Evolutionary conservation across 139 green algal genomes (phyloP).

Genomic region (Closterium sp.): DNA sequence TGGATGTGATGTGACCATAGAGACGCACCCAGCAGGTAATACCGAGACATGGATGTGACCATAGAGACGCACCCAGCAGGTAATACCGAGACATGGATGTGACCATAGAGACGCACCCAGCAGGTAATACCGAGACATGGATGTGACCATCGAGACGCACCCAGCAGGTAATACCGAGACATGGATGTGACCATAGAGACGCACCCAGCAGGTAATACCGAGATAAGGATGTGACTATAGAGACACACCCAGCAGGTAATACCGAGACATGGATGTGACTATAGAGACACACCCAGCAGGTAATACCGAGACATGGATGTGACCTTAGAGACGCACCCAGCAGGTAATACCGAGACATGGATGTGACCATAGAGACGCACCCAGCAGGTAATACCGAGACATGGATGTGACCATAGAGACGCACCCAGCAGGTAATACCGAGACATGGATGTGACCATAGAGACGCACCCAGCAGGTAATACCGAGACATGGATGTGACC

Average conservation of each 20-base stretch:
- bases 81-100: constrained; percentile 14
- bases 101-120: constrained; percentile 36
- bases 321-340: constrained; percentile 36
- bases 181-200: constrained; percentile 39
- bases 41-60: constrained; percentile 16
- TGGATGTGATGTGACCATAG: background rate
- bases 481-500: constrained; percentile 16
- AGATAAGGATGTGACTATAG: no score
- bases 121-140: constrained; percentile 22
- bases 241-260: no score
- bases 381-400: constrained; percentile 21
- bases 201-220: constrained; percentile 35
- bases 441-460: constrained; percentile 24
- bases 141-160: constrained; percentile 41
- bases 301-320: constrained; percentile 14
- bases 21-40: no score
- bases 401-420: constrained; percentile 39
- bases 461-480: constrained; percentile 43
- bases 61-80: constrained; percentile 43
- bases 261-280: constrained; percentile 17
- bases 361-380: constrained; percentile 41
- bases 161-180: constrained; percentile 21
- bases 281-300: constrained; percentile 43
- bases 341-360: constrained; percentile 22
- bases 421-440: constrained; percentile 28